phyloP scores from a whole-genome alignment of 805 yeast genomes.

The Starmerella vaccinii region DNA sequence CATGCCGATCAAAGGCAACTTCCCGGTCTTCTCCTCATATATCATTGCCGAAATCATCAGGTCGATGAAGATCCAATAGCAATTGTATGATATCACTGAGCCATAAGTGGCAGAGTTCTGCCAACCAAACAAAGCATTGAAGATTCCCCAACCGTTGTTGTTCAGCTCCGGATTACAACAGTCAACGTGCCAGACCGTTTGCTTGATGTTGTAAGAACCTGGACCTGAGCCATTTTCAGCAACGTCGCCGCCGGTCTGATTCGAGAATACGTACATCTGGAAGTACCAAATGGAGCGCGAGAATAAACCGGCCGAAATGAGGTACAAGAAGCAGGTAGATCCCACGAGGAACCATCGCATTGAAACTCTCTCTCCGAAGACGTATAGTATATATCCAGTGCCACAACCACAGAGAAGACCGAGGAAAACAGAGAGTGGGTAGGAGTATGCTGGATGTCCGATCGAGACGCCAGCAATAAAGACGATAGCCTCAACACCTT shows the following conservation, averaged over 20 bases:
- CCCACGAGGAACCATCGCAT: constrained; percentile 76
- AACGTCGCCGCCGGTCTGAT: constrained; percentile 84
- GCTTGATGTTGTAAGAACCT: constrained; percentile 77
- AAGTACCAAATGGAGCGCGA: constrained; percentile 90
- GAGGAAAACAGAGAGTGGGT: constrained; percentile 85
- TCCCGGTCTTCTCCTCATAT: constrained; percentile 76
- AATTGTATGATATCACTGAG: constrained; percentile 76
- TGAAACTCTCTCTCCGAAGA: constrained; percentile 73
- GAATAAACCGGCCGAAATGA: constrained; percentile 85
- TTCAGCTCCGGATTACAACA: constrained; percentile 83
- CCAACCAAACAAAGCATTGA: constrained; percentile 93
- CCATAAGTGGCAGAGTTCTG: constrained; percentile 93
- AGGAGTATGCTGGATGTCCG: constrained; percentile 52
- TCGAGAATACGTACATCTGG: constrained; percentile 55
- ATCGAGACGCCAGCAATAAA: constrained; percentile 94
- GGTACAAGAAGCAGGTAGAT: constrained; percentile 80
- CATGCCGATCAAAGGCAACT: constrained; percentile 48
- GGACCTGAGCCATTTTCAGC: constrained; percentile 89
- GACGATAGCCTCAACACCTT: constrained; percentile 93
- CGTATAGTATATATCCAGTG: constrained; percentile 64
- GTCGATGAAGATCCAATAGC: constrained; percentile 73
- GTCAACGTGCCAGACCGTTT: constrained; percentile 89
- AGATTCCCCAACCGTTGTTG: constrained; percentile 89
- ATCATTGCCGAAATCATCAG: constrained; percentile 49
- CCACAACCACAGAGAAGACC: constrained; percentile 72